Percentiles rank a stretch among this genome's conserved stretches.
Evolutionary conservation across 163 green algal genomes (phyloP).

Genomic region (Chlorella variabilis): DNA sequence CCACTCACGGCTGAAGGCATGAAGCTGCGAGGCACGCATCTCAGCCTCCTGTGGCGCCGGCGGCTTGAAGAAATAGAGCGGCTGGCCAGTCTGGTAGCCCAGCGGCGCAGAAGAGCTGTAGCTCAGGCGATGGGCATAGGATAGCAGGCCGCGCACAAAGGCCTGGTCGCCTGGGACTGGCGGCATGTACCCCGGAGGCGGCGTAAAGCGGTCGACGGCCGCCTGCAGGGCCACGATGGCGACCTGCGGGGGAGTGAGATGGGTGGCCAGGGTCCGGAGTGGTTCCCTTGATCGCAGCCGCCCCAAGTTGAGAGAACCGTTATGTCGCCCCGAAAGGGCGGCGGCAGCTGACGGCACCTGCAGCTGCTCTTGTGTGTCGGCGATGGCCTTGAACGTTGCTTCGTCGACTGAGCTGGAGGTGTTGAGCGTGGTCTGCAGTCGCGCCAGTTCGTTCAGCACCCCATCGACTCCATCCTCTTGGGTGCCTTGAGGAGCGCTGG

Average conservation of each 20-base stretch:
- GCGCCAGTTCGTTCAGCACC: constrained; percentile 6
- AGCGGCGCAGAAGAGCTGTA: constrained; percentile 62
- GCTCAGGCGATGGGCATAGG: constrained; percentile 61
- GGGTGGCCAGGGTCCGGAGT: no score
- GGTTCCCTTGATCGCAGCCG: no score
- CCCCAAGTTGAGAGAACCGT: neutral
- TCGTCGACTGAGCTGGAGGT: neutral
- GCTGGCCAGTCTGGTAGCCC: constrained; percentile 44
- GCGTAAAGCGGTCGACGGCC: constrained; percentile 13
- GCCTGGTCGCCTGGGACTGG: neutral
- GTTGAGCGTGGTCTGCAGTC: neutral
- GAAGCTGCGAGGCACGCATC: constrained; percentile 55
- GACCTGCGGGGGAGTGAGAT: constrained; percentile 1
- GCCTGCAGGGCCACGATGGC: constrained; percentile 27
- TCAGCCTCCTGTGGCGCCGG: constrained; percentile 62
- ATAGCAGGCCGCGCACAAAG: constrained; percentile 27
- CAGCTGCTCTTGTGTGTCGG: constrained; percentile 13
- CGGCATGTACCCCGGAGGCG: constrained; percentile 2
- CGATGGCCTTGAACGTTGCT: constrained; percentile 5
- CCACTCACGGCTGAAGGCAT: constrained; percentile 49
- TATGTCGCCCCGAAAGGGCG: no score
- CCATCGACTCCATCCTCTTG: neutral
- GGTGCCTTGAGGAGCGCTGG: neutral
- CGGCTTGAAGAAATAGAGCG: constrained; percentile 52
- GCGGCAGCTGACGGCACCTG: constrained; percentile 1